These are phyloP conservation scores for Paraconiothyrium sp. DNA, from an alignment of 2,329 filamentous ascomycete species.

Conservation along the genomic window DNA sequence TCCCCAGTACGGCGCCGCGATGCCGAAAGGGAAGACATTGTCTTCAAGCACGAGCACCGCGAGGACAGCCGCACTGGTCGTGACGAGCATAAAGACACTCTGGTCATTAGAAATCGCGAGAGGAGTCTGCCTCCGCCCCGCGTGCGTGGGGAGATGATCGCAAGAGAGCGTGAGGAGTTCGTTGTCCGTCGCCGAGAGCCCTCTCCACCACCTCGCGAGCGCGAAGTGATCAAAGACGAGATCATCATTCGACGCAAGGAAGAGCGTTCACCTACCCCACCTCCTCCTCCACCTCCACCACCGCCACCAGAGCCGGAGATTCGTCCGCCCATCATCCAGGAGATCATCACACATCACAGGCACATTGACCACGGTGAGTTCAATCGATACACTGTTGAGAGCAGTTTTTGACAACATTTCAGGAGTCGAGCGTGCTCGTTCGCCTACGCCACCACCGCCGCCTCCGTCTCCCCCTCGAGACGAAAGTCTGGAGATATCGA, in stretches of 20 bases:
- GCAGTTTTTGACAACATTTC: constrained; percentile 19
- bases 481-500: constrained; percentile 65
- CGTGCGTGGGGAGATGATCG: constrained; percentile 47
- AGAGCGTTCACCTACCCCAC: constrained; percentile 61
- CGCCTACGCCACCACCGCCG: constrained; percentile 61
- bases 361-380: constrained; percentile 85
- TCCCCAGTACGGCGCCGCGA: constrained; percentile 37
- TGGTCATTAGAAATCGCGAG: constrained; percentile 47
- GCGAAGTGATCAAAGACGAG: constrained; percentile 50
- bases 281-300: constrained; percentile 55
- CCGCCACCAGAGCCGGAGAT: constrained; percentile 71
- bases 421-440: constrained; percentile 58
- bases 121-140: constrained; percentile 48
- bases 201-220: constrained; percentile 44
- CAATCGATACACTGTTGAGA: not conserved
- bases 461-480: constrained; percentile 60
- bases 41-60: constrained; percentile 43
- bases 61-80: constrained; percentile 53
- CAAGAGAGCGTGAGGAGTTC: constrained; percentile 54
- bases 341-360: constrained; percentile 88
- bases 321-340: constrained; percentile 83
- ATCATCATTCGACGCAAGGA: constrained; percentile 58
- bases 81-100: constrained; percentile 46
- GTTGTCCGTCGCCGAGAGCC: constrained; percentile 50
- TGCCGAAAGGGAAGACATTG: constrained; percentile 45